Conservation (phyloP, 768 basidiomycete species). For the Leccinellum albellum region DNA sequence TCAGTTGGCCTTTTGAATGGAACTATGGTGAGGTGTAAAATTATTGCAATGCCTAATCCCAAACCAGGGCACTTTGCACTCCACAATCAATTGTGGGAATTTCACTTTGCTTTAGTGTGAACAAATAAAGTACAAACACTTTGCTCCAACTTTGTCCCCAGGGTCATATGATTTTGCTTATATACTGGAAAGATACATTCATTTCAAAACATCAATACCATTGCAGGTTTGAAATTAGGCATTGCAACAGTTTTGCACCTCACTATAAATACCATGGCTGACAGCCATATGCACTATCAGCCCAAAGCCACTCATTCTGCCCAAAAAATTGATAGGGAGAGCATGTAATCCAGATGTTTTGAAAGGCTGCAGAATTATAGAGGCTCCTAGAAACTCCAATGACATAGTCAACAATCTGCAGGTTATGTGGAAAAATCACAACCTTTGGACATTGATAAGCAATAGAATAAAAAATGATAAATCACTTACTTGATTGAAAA, state of each 20-base stretch:
- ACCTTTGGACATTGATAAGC: not conserved
- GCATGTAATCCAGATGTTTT: not conserved
- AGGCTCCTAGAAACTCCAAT: slow-evolving; percentile 15
- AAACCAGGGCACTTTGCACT: too few species aligned
- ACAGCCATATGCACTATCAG: slow-evolving; percentile 13
- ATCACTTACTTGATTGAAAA: slow-evolving; percentile 10
- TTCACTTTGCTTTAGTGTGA: too few species aligned
- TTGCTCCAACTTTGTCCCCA: too few species aligned
- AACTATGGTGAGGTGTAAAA: too few species aligned
- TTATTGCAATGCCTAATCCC: too few species aligned
- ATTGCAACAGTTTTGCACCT: too few species aligned
- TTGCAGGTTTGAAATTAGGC: too few species aligned
- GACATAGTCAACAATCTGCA: slow-evolving; percentile 11
- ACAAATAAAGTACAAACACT: too few species aligned
- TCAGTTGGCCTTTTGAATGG: slow-evolving; percentile 1
- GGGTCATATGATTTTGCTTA: too few species aligned
- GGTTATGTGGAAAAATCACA: slow-evolving; percentile 11
- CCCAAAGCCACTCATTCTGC: slow-evolving; percentile 17
- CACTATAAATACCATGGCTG: slow-evolving; percentile 26
- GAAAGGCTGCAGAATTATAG: slow-evolving; percentile 11
- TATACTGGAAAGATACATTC: too few species aligned
- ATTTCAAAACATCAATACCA: too few species aligned
- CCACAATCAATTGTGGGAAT: too few species aligned
- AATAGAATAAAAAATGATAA: not conserved
- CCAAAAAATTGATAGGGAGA: slow-evolving; percentile 1